Evolutionary conservation across 108 stramenopile genomes (phyloP), one percentile per base, ranked within the genome.

Genomic region (Cylindrotheca closterium): DNA sequence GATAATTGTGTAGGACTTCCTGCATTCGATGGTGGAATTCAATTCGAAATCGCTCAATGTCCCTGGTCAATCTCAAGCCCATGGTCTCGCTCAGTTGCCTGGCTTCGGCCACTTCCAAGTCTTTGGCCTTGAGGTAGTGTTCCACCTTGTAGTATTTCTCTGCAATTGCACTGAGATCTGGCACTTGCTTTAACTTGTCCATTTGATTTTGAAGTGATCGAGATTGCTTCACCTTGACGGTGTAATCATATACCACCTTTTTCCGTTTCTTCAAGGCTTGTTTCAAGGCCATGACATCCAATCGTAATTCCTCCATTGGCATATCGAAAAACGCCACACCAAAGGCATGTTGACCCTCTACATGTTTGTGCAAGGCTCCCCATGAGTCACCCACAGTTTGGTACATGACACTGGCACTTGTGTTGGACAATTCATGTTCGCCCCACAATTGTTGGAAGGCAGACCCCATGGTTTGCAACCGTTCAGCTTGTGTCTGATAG

Each of bases 391-490:
- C 73, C 17, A 74, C 26, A 10, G 48, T 55, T 54, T 74, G 73
- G 42, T 74, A 74, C 49, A 74, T 65, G 42, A 45, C 60, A 50
- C 65, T 67, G 47, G 63, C 55, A 46, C 65, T 67, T 4, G 73
- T 74, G 33, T 66, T 74, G 47, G 65, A 67, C 29, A 74, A 37
- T 56, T 66, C 73, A 54, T 74, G 73, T 42, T 74, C 73, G 17
- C 73, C 73, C 73, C 73, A 74, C 33, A 74, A 26, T 56, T 74
- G 60, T 29, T 55, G 24, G 55, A 74, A 74, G 5, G 73, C 73
- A 31, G 73, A 58, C 12, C 60, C 73, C 58, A 67, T 74, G 19
- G 73, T 74, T 28, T 58, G 51, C 7, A 53, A 60, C 51, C 56
- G 56, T 27, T 47, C 65, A n/a, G 73, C 26, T 24, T 37, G 27